Evolutionary conservation across 2,329 filamentous ascomycete genomes (phyloP).

Genomic region (Aspergillus bombycis): DNA sequence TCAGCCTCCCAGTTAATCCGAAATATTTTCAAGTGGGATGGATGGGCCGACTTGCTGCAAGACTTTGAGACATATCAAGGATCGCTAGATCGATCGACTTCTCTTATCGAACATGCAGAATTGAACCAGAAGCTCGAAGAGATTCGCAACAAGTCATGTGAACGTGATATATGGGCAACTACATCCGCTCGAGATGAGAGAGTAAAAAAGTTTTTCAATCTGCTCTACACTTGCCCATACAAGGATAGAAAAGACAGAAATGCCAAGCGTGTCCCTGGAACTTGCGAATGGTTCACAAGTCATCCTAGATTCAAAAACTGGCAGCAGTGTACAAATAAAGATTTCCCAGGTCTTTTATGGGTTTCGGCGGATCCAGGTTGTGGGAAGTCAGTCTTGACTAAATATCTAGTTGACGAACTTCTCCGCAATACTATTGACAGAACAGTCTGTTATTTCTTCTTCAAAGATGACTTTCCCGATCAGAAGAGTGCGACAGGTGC

Average conservation of each 20-base stretch:
- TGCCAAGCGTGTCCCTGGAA: conserved; percentile 27
- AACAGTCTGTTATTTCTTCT: conserved; percentile 46
- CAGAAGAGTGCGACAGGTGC: conserved; percentile 36
- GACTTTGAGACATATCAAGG: conserved; percentile 5
- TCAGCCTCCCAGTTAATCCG: neutral
- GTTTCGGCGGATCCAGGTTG: conserved; percentile 34
- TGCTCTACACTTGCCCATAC: conserved; percentile 17
- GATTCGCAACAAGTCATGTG: neutral
- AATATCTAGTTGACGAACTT: conserved; percentile 20
- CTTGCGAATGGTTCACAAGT: conserved; percentile 37
- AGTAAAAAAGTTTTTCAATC: neutral
- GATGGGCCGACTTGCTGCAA: conserved; percentile 8
- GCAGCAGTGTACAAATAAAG: conserved; percentile 14
- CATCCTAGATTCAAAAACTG: conserved; percentile 30
- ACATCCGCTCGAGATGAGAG: conserved; percentile 3
- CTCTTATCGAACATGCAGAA: neutral
- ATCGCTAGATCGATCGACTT: neutral
- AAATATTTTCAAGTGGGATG: conserved; percentile 12
- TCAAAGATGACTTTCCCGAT: conserved; percentile 46
- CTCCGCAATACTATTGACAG: neutral
- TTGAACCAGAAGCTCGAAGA: neutral
- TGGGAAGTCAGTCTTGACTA: conserved; percentile 31
- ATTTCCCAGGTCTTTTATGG: conserved; percentile 25
- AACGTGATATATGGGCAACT: neutral
- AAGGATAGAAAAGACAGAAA: conserved; percentile 16